A percentile compares a stretch with the other conserved stretches of the same genome.
Evolutionary conservation across 225 moss, liverwort and hornwort species (phyloP).

Genomic region (Pseudoscleropodium purum): DNA sequence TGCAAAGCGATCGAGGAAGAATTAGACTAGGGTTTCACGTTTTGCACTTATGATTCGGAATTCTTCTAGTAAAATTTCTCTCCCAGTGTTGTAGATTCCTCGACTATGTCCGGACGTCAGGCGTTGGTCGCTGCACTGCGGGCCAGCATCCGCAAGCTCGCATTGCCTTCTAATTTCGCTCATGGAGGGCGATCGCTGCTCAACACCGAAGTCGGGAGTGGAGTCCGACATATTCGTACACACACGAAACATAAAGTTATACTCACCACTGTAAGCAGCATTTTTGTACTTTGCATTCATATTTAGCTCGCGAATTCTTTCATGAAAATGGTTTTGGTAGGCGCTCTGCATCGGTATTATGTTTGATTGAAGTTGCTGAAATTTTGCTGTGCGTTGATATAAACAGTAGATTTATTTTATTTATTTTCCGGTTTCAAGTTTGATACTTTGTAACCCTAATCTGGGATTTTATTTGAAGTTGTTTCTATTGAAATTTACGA

Average conservation of each 20-base stretch:
- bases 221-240: slow-evolving; percentile 39
- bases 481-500: not conserved
- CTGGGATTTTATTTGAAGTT: not conserved
- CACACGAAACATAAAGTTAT: slow-evolving; percentile 55
- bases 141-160: slow-evolving; percentile 37
- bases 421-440: not conserved
- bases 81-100: not conserved
- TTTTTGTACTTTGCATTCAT: not conserved
- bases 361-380: not conserved
- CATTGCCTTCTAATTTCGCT: slow-evolving; percentile 3
- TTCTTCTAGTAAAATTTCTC: not conserved
- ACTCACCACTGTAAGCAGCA: slow-evolving; percentile 39
- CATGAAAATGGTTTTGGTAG: not conserved
- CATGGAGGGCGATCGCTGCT: slow-evolving; percentile 32
- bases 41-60: not conserved
- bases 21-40: not conserved
- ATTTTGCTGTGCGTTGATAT: not conserved
- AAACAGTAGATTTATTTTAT: not conserved
- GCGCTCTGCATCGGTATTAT: not conserved
- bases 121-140: slow-evolving; percentile 68
- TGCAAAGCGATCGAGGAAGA: not conserved
- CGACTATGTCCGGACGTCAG: slow-evolving; percentile 64
- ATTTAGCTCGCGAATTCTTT: not conserved
- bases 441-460: not conserved
- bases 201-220: slow-evolving; percentile 43